A percentile compares a stretch with the other conserved stretches of the same genome.
phyloP scores from a whole-genome alignment of 805 yeast genomes.

The Myxozyma melibiosi region DNA sequence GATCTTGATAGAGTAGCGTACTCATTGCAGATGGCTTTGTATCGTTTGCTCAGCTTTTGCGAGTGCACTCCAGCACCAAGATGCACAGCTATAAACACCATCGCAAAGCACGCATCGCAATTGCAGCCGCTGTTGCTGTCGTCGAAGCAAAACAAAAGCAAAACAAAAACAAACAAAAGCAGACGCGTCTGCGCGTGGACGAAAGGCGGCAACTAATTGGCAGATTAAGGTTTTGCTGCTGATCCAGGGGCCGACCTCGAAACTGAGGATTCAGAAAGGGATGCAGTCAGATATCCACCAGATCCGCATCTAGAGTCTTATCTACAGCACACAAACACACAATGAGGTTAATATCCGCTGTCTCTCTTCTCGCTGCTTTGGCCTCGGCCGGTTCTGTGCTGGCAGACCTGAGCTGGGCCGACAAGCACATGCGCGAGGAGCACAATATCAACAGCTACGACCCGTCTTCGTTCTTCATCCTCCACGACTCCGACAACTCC shows the following conservation, averaged over 20 bases:
- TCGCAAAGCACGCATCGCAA: constrained; percentile 6
- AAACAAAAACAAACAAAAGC: too few species aligned
- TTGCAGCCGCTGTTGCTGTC: too few species aligned
- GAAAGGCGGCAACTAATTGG: neutral
- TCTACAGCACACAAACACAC: neutral
- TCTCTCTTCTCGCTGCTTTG: neutral
- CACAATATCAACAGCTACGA: constrained; percentile 77
- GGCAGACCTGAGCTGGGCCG: constrained; percentile 56
- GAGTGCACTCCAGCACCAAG: constrained; percentile 42
- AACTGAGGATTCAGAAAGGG: too few species aligned
- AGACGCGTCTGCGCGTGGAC: too few species aligned
- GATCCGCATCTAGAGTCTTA: neutral
- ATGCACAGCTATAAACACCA: constrained; percentile 38
- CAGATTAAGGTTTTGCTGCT: neutral
- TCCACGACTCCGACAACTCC: constrained; percentile 66
- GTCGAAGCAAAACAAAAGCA: too few species aligned
- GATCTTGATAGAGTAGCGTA: neutral
- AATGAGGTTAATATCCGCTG: neutral
- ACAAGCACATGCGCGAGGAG: constrained; percentile 90
- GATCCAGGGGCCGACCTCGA: neutral
- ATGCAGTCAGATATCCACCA: too few species aligned
- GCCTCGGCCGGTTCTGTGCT: neutral
- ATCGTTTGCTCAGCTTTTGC: constrained; percentile 11
- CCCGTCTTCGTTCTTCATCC: constrained; percentile 70
- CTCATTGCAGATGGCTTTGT: constrained; percentile 25